Base-by-base conservation (phyloP, 2,329 filamentous ascomycete genomes). In the Phoma sp. region DNA sequence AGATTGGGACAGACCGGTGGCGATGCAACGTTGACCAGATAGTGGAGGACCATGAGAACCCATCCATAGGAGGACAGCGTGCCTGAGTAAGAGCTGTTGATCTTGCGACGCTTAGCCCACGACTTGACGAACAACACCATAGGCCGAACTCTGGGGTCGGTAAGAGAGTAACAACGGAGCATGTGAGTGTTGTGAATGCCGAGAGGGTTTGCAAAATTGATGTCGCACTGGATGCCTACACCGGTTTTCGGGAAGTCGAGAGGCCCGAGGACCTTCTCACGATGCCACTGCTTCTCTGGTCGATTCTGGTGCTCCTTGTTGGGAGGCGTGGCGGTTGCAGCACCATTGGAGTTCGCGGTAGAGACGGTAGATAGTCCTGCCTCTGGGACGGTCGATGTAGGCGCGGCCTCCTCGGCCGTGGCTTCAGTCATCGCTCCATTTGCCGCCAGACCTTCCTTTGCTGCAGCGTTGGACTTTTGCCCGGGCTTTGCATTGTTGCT, bases 51-150 rank as follows among this genome's bases (percentile, higher is more conserved):
- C 92, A 97, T 96, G 32, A 96, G 78, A 5, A 95, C 91, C 74
- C 93, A 97, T 42, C 93, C 92, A 67, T 96, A 96, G 61, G 90
- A 93, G 46, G 90, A 93, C 15, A 97, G 79, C 0, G 92, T 96
- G 34, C 93, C 92, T 30, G 88, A 87, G 69, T 96, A 96, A 2
- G 91, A 87, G 34, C 88, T 91, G 75, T 96, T 96, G 76, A 96
- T 93, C 59, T 87, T 89, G 39, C 93, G 87, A 23, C 83, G 81
- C 73, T 95, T 96, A 21, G 92, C 91, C 92, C 93, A 97, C 59
- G 91, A 84, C 74, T 97, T 97, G 69, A 97, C 81, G 69, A 96
- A 96, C 7, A 96, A 77, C 1, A 96, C 86, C 77, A 96, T 84
- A 1, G 87, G 85, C 18, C 86, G 84, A 5, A 96, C 91, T 10